Evolutionary conservation across 2,329 filamentous ascomycete species (phyloP).

Genomic region (Didymella exigua): DNA sequence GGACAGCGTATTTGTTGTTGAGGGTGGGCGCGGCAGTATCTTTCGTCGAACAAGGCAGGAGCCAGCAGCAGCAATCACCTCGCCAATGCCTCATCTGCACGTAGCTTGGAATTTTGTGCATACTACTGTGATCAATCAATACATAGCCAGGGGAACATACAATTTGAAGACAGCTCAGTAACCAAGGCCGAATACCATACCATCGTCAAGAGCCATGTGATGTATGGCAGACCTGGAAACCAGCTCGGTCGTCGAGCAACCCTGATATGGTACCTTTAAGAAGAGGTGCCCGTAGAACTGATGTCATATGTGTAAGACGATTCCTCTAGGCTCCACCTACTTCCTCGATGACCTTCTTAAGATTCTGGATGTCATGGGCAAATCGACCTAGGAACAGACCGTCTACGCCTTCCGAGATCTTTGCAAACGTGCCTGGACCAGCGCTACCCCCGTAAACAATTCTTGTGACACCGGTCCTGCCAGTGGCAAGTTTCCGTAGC

Average conservation of each 20-base stretch:
- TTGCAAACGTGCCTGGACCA: slow-evolving; percentile 75
- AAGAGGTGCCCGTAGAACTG: background rate
- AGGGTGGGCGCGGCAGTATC: background rate
- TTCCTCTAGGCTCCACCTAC: slow-evolving; percentile 56
- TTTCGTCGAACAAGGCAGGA: background rate
- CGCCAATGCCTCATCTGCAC: background rate
- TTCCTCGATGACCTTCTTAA: slow-evolving; percentile 74
- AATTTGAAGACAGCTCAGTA: slow-evolving; percentile 1
- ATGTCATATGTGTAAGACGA: background rate
- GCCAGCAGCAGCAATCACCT: background rate
- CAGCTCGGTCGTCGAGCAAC: background rate
- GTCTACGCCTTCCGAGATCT: slow-evolving; percentile 72
- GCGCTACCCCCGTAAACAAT: slow-evolving; percentile 85
- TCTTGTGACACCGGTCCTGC: slow-evolving; percentile 64
- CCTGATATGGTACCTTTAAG: background rate
- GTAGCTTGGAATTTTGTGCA: background rate
- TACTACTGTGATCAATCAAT: background rate
- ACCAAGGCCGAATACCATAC: slow-evolving; percentile 6
- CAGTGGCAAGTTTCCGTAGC: slow-evolving; percentile 62
- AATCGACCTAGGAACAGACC: slow-evolving; percentile 83
- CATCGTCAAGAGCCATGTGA: background rate
- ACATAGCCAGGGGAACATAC: background rate
- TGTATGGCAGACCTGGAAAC: background rate
- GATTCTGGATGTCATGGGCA: slow-evolving; percentile 74
- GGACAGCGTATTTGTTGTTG: background rate